Evolutionary conservation across 352 stramenopile genomes (phyloP).

Genomic region (Pythium aquatile): DNA sequence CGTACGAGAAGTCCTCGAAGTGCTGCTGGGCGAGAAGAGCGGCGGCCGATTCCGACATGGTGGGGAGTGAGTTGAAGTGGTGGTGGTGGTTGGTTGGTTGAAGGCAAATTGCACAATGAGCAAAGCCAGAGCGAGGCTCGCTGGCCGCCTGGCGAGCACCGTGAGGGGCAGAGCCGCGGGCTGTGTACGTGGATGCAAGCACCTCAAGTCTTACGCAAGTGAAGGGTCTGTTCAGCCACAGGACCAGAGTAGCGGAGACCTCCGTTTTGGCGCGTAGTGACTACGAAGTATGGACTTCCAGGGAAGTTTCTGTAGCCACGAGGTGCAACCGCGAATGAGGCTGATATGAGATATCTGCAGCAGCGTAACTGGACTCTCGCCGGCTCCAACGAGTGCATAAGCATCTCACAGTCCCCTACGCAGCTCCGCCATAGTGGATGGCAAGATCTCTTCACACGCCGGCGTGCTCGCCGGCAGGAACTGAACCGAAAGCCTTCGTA

Average conservation of each 20-base stretch:
- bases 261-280: neutral
- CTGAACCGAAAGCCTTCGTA: neutral
- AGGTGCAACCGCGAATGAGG: neutral
- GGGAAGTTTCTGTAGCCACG: neutral
- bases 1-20: conserved; percentile 72
- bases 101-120: conserved; percentile 19
- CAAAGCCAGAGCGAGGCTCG: neutral
- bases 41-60: conserved; percentile 37
- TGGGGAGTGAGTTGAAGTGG: neutral
- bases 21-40: conserved; percentile 69
- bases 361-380: neutral
- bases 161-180: too few relatives aligned
- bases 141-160: too few relatives aligned
- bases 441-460: neutral
- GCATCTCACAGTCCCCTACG: neutral
- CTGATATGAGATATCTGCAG: conserved; percentile 8
- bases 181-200: too few relatives aligned
- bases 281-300: neutral
- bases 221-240: neutral
- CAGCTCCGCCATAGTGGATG: neutral
- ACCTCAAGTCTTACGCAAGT: too few relatives aligned
- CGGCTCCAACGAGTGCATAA: neutral
- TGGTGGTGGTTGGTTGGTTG: neutral
- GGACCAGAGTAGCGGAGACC: too few relatives aligned
- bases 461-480: neutral